Conservation (phyloP, 139 green algal species). For the Eudorina sp. region DNA sequence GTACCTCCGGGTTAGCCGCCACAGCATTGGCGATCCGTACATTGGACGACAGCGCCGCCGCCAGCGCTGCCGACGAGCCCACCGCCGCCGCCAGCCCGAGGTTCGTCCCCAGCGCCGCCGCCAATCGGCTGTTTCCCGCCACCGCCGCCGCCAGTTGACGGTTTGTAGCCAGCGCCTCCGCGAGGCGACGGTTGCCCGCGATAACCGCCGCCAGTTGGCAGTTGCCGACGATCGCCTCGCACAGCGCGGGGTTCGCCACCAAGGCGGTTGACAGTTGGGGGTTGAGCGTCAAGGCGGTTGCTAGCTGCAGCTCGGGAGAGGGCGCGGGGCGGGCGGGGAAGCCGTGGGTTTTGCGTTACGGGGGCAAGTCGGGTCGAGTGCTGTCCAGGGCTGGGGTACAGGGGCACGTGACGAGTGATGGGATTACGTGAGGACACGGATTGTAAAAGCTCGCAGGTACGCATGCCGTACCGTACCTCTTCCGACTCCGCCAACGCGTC, state of each 20-base stretch:
- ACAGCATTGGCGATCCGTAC: slow-evolving; percentile 18
- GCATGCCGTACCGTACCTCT: no score
- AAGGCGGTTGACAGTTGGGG: background rate
- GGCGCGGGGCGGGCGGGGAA: background rate
- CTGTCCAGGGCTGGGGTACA: no score
- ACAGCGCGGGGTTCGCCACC: background rate
- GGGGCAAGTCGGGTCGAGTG: no score
- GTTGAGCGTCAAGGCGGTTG: background rate
- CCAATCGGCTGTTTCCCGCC: background rate
- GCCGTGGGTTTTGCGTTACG: no score
- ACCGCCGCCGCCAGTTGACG: slow-evolving; percentile 1
- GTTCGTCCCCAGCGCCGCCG: background rate
- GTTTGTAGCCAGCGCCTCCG: background rate
- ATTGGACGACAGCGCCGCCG: background rate
- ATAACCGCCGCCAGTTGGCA: slow-evolving; percentile 5
- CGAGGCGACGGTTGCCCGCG: background rate
- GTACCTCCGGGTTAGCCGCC: no score
- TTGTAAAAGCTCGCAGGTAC: no score
- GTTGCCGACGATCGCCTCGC: background rate
- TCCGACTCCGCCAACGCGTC: background rate
- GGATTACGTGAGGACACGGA: no score
- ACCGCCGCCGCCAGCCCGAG: background rate
- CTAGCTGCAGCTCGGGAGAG: background rate
- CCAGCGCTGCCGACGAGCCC: background rate
- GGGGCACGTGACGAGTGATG: no score